Conservation (phyloP, 1,139 yeast species). For the Pichia sp. region DNA sequence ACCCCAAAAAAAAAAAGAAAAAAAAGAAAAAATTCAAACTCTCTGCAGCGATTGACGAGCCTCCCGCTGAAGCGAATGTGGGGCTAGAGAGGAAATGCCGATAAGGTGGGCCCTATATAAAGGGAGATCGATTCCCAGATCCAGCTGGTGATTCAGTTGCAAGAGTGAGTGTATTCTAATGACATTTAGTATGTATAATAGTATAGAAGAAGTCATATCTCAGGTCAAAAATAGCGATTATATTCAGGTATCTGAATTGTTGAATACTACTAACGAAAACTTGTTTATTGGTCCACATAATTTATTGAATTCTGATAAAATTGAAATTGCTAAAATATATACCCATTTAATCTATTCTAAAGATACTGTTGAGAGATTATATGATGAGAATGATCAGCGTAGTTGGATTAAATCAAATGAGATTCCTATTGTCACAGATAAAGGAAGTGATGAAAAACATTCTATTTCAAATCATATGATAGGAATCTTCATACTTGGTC, state of each 20-base stretch:
- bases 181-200: background rate
- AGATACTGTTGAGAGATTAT: constrained; percentile 4
- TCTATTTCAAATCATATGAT: constrained; percentile 27
- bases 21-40: no score
- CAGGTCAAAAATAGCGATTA: constrained; percentile 6
- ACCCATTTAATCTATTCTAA: constrained; percentile 8
- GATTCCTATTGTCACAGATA: background rate
- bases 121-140: no score
- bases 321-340: constrained; percentile 15
- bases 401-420: background rate
- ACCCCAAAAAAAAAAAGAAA: no score
- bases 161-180: no score
- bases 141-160: no score
- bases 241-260: constrained; percentile 12
- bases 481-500: constrained; percentile 41
- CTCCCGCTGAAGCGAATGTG: no score
- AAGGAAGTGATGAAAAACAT: background rate
- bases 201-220: background rate
- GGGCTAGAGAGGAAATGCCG: no score
- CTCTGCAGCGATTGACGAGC: no score
- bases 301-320: constrained; percentile 13
- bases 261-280: constrained; percentile 17
- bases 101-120: no score
- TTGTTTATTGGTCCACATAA: constrained; percentile 20
- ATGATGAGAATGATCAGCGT: background rate